Conservation (phyloP, 148 eudicot species). For the Limonium bicolor region DNA sequence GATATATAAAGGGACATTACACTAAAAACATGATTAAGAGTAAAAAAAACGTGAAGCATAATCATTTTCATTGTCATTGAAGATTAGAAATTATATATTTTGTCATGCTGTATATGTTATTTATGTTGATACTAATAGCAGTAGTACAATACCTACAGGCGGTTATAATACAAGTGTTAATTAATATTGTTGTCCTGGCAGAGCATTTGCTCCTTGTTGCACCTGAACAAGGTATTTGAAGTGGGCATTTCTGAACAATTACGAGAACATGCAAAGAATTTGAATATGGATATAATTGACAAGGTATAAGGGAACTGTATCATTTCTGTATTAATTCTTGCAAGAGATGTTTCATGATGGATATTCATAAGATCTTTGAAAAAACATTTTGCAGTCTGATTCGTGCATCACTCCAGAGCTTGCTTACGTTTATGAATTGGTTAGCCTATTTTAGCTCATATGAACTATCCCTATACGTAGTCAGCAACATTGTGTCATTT, state of each 20-base stretch:
- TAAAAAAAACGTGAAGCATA: background rate
- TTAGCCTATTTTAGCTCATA: too few species aligned
- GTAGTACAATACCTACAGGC: too few species aligned
- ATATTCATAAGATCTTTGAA: slow-evolving; percentile 1
- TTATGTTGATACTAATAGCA: too few species aligned
- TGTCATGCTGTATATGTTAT: too few species aligned
- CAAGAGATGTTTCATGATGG: background rate
- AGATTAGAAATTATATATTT: too few species aligned
- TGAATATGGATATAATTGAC: slow-evolving; percentile 50
- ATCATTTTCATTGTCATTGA: too few species aligned
- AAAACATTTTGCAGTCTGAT: slow-evolving; percentile 61
- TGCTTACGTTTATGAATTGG: slow-evolving; percentile 87
- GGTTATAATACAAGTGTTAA: too few species aligned
- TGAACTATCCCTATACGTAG: too few species aligned
- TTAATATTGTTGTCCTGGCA: slow-evolving; percentile 12
- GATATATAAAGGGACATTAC: too few species aligned
- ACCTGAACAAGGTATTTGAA: slow-evolving; percentile 84
- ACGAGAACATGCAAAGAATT: slow-evolving; percentile 36
- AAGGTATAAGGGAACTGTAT: slow-evolving; percentile 31
- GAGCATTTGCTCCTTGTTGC: slow-evolving; percentile 82
- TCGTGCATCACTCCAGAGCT: slow-evolving; percentile 65
- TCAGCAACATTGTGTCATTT: too few species aligned
- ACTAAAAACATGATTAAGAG: too few species aligned
- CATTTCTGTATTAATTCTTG: background rate
- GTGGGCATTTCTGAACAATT: slow-evolving; percentile 67